These are phyloP conservation scores for Rhizoctonia solani DNA, from an alignment of 1,284 basidiomycete species.

Conservation along the genomic window DNA sequence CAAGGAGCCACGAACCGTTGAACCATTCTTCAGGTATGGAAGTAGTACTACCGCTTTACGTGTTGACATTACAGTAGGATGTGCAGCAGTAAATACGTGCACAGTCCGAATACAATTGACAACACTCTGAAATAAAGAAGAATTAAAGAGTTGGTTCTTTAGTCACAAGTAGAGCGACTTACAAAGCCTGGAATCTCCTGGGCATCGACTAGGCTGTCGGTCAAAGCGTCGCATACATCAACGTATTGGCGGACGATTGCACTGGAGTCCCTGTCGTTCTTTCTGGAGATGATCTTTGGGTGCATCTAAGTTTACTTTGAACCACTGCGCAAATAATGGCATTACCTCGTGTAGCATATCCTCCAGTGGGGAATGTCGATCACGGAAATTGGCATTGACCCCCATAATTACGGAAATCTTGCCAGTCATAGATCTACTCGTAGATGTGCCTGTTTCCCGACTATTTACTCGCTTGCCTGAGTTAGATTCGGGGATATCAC, in stretches of 20 bases:
- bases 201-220: constrained; percentile 86
- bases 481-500: constrained; percentile 41
- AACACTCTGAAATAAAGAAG: constrained; percentile 59
- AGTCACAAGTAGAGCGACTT: constrained; percentile 50
- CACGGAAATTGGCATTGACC: constrained; percentile 78
- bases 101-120: constrained; percentile 83
- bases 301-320: background rate
- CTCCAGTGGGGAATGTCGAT: constrained; percentile 82
- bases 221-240: constrained; percentile 80
- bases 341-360: constrained; percentile 71
- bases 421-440: constrained; percentile 35
- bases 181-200: constrained; percentile 77
- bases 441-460: background rate
- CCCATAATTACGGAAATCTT: constrained; percentile 83
- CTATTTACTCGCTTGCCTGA: constrained; percentile 2
- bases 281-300: constrained; percentile 16
- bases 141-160: constrained; percentile 39
- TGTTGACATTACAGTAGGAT: constrained; percentile 79
- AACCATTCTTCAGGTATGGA: constrained; percentile 83
- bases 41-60: constrained; percentile 79
- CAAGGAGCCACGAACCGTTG: constrained; percentile 56
- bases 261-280: constrained; percentile 50
- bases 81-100: constrained; percentile 76
- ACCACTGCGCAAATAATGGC: background rate
- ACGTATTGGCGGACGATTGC: constrained; percentile 63